Conservation (phyloP, 1,284 basidiomycete species). For the Ganoderma lingzhi region DNA sequence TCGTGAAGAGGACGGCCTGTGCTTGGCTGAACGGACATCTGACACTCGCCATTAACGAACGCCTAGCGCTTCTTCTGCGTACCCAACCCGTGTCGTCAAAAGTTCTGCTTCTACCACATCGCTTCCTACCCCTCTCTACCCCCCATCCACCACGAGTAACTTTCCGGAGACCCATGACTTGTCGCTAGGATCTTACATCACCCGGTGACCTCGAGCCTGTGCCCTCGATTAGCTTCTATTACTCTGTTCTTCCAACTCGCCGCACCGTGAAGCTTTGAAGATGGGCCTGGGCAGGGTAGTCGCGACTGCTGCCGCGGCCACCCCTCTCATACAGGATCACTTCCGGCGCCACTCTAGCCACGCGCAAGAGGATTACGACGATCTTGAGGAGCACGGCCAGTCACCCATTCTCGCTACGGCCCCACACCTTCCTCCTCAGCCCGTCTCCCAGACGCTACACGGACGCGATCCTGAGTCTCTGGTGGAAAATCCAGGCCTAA, state of each 20-base stretch:
- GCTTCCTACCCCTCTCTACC: background rate
- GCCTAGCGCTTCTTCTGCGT: background rate
- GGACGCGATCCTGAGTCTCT: background rate
- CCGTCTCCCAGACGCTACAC: slow-evolving; percentile 3
- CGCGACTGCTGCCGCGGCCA: slow-evolving; percentile 27
- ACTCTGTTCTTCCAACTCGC: background rate
- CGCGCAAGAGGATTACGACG: background rate
- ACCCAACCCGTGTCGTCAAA: background rate
- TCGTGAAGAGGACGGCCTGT: background rate
- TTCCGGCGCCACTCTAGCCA: slow-evolving; percentile 14
- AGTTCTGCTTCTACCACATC: slow-evolving; percentile 4
- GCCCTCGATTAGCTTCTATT: background rate
- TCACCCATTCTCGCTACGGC: slow-evolving; percentile 7
- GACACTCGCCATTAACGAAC: background rate
- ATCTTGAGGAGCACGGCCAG: slow-evolving; percentile 17
- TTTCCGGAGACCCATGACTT: slow-evolving; percentile 26
- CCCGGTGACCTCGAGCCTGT: background rate
- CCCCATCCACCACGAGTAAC: slow-evolving; percentile 9
- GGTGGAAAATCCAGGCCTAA: background rate
- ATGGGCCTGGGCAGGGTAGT: slow-evolving; percentile 8
- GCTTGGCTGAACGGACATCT: background rate
- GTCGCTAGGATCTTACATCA: slow-evolving; percentile 7
- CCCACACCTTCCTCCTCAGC: slow-evolving; percentile 4
- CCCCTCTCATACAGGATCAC: slow-evolving; percentile 25
- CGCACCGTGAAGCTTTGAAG: background rate